Evolutionary conservation across 176 grass and related monocot species (phyloP).

Genomic region (Pontederia crassipes): DNA sequence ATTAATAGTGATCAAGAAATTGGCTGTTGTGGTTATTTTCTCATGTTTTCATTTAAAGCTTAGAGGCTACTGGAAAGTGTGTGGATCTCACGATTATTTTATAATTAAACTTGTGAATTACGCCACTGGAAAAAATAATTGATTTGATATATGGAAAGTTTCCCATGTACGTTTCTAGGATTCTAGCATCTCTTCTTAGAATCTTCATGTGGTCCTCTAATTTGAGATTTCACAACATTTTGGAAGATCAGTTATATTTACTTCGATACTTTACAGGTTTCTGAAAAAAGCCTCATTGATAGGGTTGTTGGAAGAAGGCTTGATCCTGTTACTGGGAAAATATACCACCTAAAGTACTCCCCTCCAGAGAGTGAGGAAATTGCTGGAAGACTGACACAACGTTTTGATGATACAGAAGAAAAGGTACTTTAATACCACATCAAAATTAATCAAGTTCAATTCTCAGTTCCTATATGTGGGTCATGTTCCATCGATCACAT

Average conservation of each 20-base stretch:
- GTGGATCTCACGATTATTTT: too few species aligned
- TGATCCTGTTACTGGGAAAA: conserved; percentile 89
- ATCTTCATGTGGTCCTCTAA: background rate
- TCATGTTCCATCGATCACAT: too few species aligned
- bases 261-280: conserved; percentile 38
- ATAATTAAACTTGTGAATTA: too few species aligned
- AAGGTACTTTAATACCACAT: conserved; percentile 45
- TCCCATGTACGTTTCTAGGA: background rate
- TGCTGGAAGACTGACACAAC: conserved; percentile 70
- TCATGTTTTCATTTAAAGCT: too few species aligned
- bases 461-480: too few species aligned
- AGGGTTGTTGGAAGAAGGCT: conserved; percentile 81
- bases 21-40: too few species aligned
- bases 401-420: conserved; percentile 97
- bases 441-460: too few species aligned
- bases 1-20: too few species aligned
- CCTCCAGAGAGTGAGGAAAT: conserved; percentile 96
- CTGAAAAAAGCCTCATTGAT: conserved; percentile 72
- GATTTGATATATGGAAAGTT: too few species aligned
- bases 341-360: conserved; percentile 94
- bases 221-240: background rate
- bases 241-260: background rate
- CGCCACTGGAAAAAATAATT: too few species aligned
- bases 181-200: background rate
- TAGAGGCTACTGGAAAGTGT: too few species aligned